A percentile compares a stretch with the other conserved stretches of the same genome.
Conservation (phyloP, 495 filamentous ascomycete species). For the Durotheca rogersii region DNA sequence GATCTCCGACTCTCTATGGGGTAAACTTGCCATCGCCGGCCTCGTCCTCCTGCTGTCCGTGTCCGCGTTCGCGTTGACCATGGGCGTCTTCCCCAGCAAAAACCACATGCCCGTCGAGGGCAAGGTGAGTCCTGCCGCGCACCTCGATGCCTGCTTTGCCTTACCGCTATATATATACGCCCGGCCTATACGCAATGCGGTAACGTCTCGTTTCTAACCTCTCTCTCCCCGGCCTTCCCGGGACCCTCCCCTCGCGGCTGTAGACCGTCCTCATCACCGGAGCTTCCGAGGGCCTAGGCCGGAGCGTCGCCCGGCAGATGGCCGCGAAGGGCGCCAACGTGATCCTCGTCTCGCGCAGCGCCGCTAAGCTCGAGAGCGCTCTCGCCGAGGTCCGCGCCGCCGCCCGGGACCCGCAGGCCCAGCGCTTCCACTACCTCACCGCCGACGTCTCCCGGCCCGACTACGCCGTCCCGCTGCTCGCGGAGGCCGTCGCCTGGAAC, state of each 20-base stretch:
- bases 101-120: slow-evolving; percentile 84
- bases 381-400: slow-evolving; percentile 59
- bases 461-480: slow-evolving; percentile 67
- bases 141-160: slow-evolving; percentile 5
- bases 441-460: slow-evolving; percentile 73
- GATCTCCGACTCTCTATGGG: slow-evolving; percentile 18
- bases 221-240: not conserved
- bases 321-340: slow-evolving; percentile 83
- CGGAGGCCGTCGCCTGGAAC: slow-evolving; percentile 83
- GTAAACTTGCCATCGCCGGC: slow-evolving; percentile 42
- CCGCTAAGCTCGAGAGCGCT: slow-evolving; percentile 70
- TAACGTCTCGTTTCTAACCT: no score
- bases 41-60: slow-evolving; percentile 50
- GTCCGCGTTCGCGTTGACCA: slow-evolving; percentile 52
- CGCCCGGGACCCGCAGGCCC: slow-evolving; percentile 59
- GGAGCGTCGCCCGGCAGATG: slow-evolving; percentile 67
- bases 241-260: not conserved
- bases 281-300: slow-evolving; percentile 90
- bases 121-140: slow-evolving; percentile 54
- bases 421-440: slow-evolving; percentile 80
- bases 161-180: not conserved
- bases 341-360: slow-evolving; percentile 77
- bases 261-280: slow-evolving; percentile 88
- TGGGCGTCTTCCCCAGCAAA: slow-evolving; percentile 64
- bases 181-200: no score